phyloP scores from a whole-genome alignment of 2,329 filamentous ascomycete genomes.

The Penicillium sp. region DNA sequence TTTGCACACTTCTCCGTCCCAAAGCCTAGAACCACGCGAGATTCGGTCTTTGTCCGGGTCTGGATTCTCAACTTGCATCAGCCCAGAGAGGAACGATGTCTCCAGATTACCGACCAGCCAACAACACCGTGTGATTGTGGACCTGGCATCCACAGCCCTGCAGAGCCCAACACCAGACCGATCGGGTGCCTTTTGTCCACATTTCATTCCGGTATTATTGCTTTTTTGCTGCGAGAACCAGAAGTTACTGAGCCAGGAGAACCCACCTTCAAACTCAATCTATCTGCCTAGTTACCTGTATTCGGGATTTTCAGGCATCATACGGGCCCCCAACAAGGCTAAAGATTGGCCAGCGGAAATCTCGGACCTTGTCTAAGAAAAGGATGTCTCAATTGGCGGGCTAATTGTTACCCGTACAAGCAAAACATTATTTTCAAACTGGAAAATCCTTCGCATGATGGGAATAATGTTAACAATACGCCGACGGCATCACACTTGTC shows the following conservation, averaged over 20 bases:
- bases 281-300: not conserved
- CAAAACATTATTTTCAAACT: not conserved
- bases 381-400: conserved; percentile 5
- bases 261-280: conserved; percentile 11
- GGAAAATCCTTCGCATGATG: not conserved
- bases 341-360: conserved; percentile 15
- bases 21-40: conserved; percentile 5
- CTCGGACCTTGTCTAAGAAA: conserved; percentile 5
- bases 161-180: not conserved
- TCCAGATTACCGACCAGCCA: not conserved
- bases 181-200: not conserved
- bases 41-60: conserved; percentile 2
- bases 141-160: not conserved
- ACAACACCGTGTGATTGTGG: conserved; percentile 4
- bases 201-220: not conserved
- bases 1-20: not conserved
- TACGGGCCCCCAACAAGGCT: conserved; percentile 5
- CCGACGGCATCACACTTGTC: not conserved
- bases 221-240: not conserved
- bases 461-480: not conserved
- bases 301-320: conserved; percentile 5
- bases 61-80: conserved; percentile 4
- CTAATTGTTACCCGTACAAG: conserved; percentile 5
- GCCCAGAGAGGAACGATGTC: conserved; percentile 2
- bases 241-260: not conserved